These are phyloP conservation scores for Saturnispora zaruensis DNA, from an alignment of 805 yeast genomes.

Conservation along the genomic window DNA sequence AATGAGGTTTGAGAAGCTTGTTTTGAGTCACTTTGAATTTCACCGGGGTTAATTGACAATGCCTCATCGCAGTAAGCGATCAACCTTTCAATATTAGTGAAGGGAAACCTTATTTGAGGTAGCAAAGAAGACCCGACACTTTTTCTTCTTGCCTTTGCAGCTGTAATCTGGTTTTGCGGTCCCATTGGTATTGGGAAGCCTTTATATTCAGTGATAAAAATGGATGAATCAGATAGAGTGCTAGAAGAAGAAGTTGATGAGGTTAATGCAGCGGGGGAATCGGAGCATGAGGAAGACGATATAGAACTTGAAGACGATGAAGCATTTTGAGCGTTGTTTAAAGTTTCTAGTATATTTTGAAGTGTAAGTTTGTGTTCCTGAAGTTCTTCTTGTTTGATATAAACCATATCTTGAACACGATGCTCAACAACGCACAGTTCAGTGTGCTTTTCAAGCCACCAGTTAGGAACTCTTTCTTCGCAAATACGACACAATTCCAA, in stretches of 20 bases:
- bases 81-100: constrained; percentile 49
- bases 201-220: constrained; percentile 42
- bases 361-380: constrained; percentile 59
- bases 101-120: constrained; percentile 44
- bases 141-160: constrained; percentile 26
- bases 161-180: constrained; percentile 8
- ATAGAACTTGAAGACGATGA: constrained; percentile 3
- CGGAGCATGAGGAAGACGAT: constrained; percentile 24
- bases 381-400: constrained; percentile 63
- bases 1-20: not conserved
- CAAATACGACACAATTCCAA: constrained; percentile 85
- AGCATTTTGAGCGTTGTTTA: constrained; percentile 20
- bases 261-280: constrained; percentile 19
- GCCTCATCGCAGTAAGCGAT: constrained; percentile 70
- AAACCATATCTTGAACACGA: constrained; percentile 68
- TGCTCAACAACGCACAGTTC: constrained; percentile 84
- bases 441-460: constrained; percentile 94
- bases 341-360: constrained; percentile 33
- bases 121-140: constrained; percentile 35
- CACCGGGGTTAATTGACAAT: constrained; percentile 64
- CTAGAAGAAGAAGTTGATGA: constrained; percentile 10
- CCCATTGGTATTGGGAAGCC: constrained; percentile 39
- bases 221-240: constrained; percentile 12
- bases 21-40: constrained; percentile 28
- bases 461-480: constrained; percentile 81